Evolutionary conservation across 2,329 filamentous ascomycete species (phyloP).

Genomic region (Fusarium fracticaudum): DNA sequence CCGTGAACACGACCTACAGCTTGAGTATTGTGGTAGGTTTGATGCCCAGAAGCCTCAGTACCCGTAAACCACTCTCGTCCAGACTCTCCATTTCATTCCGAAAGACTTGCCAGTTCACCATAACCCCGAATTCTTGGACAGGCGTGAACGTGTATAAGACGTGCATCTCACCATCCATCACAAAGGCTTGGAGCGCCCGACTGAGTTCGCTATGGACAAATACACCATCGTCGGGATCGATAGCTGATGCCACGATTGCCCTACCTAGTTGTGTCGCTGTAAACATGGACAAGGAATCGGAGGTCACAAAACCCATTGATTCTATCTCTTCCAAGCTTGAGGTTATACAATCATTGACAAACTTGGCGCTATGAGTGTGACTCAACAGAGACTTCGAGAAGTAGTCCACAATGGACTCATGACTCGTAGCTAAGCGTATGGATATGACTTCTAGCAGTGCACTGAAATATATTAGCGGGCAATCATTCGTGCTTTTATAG

Average conservation of each 20-base stretch:
- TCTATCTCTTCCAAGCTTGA: constrained; percentile 68
- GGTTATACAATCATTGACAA: constrained; percentile 64
- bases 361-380: constrained; percentile 60
- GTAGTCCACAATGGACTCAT: constrained; percentile 73
- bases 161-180: constrained; percentile 85
- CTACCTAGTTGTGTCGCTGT: constrained; percentile 72
- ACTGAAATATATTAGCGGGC: constrained; percentile 50
- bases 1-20: constrained; percentile 59
- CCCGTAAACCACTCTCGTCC: constrained; percentile 76
- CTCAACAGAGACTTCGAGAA: constrained; percentile 73
- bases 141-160: constrained; percentile 82
- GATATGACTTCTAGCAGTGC: constrained; percentile 77
- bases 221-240: constrained; percentile 78
- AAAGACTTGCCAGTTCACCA: constrained; percentile 78
- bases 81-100: constrained; percentile 75
- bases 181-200: constrained; percentile 75
- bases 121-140: constrained; percentile 64
- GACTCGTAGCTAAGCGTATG: constrained; percentile 72
- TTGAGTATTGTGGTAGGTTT: constrained; percentile 73
- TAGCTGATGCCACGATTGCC: constrained; percentile 76
- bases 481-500: not conserved
- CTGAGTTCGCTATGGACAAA: constrained; percentile 77
- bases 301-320: constrained; percentile 63
- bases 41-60: constrained; percentile 73
- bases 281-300: constrained; percentile 62